Conservation (phyloP, 2,329 filamentous ascomycete species). For the Paracorniculantispora psalliotae region DNA sequence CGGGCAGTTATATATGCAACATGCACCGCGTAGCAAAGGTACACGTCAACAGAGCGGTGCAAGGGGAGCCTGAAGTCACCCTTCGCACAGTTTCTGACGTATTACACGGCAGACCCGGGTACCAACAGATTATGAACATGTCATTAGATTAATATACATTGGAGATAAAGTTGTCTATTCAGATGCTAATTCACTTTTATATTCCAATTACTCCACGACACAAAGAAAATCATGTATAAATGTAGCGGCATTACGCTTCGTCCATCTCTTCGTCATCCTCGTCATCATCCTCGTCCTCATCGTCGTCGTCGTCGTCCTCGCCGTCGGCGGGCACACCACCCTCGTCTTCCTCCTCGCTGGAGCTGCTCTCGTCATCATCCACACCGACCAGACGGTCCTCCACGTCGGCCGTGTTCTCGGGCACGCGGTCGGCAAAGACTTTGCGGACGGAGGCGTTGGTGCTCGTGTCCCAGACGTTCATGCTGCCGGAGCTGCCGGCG, state of each 20-base stretch:
- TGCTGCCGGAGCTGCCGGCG: constrained; percentile 85
- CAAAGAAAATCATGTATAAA: not conserved
- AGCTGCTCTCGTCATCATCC: constrained; percentile 61
- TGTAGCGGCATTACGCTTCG: not conserved
- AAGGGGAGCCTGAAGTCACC: not conserved
- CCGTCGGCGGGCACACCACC: constrained; percentile 44
- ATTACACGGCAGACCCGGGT: not conserved
- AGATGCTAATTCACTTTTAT: constrained; percentile 11
- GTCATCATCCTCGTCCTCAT: constrained; percentile 34
- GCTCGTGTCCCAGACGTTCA: constrained; percentile 94
- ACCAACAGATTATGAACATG: not conserved
- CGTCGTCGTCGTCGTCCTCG: constrained; percentile 41
- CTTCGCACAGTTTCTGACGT: not conserved
- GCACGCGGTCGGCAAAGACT: constrained; percentile 67
- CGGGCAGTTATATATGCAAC: not conserved
- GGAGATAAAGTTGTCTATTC: constrained; percentile 1
- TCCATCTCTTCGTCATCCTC: constrained; percentile 50
- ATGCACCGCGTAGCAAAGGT: not conserved
- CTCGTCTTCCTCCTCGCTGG: constrained; percentile 55
- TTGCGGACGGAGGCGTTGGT: constrained; percentile 84
- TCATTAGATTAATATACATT: not conserved
- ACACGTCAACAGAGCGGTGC: not conserved
- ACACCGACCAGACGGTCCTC: constrained; percentile 76
- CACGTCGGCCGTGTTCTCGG: constrained; percentile 53
- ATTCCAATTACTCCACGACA: constrained; percentile 4